Evolutionary conservation across 345 rosid genomes (phyloP).

Genomic region (Orychophragmus violaceus): DNA sequence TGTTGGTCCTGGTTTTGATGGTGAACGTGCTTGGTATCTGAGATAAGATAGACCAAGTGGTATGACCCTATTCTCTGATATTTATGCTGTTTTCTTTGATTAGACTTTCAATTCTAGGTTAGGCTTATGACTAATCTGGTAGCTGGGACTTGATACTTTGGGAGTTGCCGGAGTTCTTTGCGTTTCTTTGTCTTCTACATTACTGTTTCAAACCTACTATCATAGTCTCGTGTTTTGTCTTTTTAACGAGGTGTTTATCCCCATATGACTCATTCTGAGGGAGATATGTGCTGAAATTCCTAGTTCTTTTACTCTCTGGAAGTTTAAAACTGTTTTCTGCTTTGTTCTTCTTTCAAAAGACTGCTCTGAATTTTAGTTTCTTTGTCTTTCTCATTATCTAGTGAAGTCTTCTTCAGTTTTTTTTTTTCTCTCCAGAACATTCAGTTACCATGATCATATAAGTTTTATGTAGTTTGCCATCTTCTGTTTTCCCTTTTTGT

Average conservation of each 20-base stretch:
- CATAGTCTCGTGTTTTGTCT: not conserved
- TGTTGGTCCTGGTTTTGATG: conserved; percentile 22
- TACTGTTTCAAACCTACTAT: not conserved
- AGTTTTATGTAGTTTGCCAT: not conserved
- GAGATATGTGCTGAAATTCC: not conserved
- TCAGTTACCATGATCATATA: not conserved
- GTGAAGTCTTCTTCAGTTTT: not conserved
- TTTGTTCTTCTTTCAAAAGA: not conserved
- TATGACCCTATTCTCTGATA: not conserved
- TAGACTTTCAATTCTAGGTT: conserved; percentile 16
- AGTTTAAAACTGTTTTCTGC: not conserved
- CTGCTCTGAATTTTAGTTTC: not conserved
- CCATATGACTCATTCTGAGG: conserved; percentile 1
- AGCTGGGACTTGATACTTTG: not conserved
- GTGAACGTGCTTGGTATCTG: conserved; percentile 28
- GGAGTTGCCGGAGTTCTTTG: conserved; percentile 5
- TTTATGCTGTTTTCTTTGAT: conserved; percentile 1
- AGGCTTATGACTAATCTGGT: conserved; percentile 19
- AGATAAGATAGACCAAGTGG: conserved; percentile 24
- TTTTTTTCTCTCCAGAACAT: not conserved
- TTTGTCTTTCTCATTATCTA: not conserved
- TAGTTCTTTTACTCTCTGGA: not conserved
- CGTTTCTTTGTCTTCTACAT: not conserved
- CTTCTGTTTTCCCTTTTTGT: not conserved
- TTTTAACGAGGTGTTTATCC: not conserved